Base-by-base conservation (phyloP, 441 rosid genomes). In the Euphorbia corollata region DNA sequence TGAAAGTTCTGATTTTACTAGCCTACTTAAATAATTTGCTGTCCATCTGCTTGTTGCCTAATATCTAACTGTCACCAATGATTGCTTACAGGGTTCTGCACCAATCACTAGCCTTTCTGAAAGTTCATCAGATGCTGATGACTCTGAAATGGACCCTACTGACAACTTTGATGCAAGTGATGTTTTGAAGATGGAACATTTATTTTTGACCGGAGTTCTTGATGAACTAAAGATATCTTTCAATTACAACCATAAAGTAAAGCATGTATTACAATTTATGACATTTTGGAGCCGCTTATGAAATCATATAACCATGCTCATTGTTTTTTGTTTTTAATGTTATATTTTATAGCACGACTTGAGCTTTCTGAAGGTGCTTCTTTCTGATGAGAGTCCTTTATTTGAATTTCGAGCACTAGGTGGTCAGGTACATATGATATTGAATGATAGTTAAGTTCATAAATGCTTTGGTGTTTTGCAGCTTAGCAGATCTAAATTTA, bases 371-470 rank as follows among this genome's bases (percentile, higher is more conserved):
- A 84, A 82, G 71, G 89, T 90, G 77, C 90, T 92, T 75, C 90
- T 88, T 75, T 90, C 89, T 51, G 83, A 85, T 67, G 99, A 95
- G 83, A 77, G 79, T 67, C 78, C 73, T 76, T 79, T 88, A 38
- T 86, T 86, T 76, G 96, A 92, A 77, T 88, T 95, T 74, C 86
- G 98, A 84, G 99, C 99, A 64, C 75, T 78, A 70, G 97, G 98
- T 75, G 99, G 99, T 61, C 96, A 83, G 97, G 99, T 95, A 81
- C 73, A 74, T 65, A 70, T 65, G 53, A 38, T 59, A 32, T 65
- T 63, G 45, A 54, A 64, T 63, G 39, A 13, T 38, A 58, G 32
- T 67, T 61, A 67, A 64, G 68, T 51, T 60, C 50, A 50, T 74
- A 60, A 71, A 65, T 65, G 32, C 51, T 55, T 71, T 72, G 61